Conservation (phyloP, 1,284 basidiomycete species). For the Ceratobasidium sp. region DNA sequence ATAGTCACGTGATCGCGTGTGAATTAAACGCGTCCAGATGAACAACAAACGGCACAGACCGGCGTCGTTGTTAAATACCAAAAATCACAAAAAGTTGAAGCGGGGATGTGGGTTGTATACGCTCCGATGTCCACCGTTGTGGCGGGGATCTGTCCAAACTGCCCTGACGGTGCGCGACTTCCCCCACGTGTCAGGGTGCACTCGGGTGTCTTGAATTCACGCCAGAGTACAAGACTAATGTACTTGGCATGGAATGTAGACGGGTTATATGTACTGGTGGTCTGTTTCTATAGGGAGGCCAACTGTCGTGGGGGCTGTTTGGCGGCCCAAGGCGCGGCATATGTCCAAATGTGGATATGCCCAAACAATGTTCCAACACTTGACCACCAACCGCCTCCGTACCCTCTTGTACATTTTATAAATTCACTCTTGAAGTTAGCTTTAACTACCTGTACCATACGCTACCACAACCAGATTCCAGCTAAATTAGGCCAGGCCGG, state of each 20-base stretch:
- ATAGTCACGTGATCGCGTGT: constrained; percentile 39
- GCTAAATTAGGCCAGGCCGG: constrained; percentile 9
- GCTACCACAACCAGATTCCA: not conserved
- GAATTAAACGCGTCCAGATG: constrained; percentile 33
- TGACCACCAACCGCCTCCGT: constrained; percentile 7
- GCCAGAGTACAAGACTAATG: not conserved
- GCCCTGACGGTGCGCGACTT: constrained; percentile 17
- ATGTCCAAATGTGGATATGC: constrained; percentile 40
- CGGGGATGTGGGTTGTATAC: not conserved
- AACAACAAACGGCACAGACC: constrained; percentile 37
- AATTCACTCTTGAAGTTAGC: not conserved
- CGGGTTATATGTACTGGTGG: not conserved
- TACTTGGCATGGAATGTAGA: not conserved
- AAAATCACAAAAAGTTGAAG: not conserved
- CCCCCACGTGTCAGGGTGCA: constrained; percentile 43
- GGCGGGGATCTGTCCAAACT: constrained; percentile 1
- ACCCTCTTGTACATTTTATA: constrained; percentile 8
- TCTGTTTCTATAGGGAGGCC: not conserved
- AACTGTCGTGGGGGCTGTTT: constrained; percentile 19
- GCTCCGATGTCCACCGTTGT: not conserved
- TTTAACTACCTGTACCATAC: not conserved
- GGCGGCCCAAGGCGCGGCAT: constrained; percentile 34
- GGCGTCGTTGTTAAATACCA: not conserved
- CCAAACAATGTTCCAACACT: constrained; percentile 42
- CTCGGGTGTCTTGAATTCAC: not conserved